Evolutionary conservation across 192 early-diverging fungal genomes (phyloP).

Genomic region (Mortierella alpina): DNA sequence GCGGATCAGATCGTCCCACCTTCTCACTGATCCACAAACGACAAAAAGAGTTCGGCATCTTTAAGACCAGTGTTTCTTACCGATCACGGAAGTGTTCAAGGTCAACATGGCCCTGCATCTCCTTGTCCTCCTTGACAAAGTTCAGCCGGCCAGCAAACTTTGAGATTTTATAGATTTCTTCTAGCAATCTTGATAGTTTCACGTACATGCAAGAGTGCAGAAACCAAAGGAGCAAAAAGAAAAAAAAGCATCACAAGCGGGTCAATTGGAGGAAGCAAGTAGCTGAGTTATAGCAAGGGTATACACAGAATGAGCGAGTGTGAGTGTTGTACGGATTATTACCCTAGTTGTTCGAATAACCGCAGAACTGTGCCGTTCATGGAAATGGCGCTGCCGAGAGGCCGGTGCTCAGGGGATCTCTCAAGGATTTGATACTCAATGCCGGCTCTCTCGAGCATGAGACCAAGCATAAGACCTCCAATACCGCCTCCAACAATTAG

Average conservation of each 20-base stretch:
- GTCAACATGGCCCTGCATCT: slow-evolving; percentile 29
- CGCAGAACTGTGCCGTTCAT: slow-evolving; percentile 43
- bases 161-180: slow-evolving; percentile 38
- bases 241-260: not conserved
- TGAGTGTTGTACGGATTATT: not conserved
- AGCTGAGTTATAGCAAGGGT: no score
- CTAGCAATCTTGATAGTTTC: slow-evolving; percentile 15
- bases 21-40: not conserved
- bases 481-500: slow-evolving; percentile 55
- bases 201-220: no score
- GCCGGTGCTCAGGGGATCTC: slow-evolving; percentile 26
- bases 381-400: slow-evolving; percentile 46
- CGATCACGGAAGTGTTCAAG: slow-evolving; percentile 36
- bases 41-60: not conserved
- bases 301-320: no score
- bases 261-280: no score
- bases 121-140: slow-evolving; percentile 37
- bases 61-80: slow-evolving; percentile 4
- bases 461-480: slow-evolving; percentile 47
- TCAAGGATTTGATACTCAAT: slow-evolving; percentile 54
- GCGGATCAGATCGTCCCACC: not conserved
- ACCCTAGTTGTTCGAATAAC: slow-evolving; percentile 55
- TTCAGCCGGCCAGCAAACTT: slow-evolving; percentile 32
- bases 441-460: slow-evolving; percentile 43
- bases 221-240: not conserved